Conservation (phyloP, 2,329 filamentous ascomycete genomes). For the Penicillium sp. region DNA sequence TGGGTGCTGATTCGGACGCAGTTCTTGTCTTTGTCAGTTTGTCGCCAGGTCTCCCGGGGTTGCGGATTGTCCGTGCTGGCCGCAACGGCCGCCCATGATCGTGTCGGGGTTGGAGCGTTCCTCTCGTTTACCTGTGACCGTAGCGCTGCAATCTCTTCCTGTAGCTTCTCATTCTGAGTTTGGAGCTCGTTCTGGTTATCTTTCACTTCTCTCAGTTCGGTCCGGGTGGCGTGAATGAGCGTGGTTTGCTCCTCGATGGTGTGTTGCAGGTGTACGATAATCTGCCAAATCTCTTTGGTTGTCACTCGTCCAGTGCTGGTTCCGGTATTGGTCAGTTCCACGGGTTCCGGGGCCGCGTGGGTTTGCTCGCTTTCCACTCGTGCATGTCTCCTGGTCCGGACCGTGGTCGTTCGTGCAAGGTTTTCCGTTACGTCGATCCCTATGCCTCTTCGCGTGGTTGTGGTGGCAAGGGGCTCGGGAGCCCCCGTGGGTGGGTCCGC, state of each 20-base stretch:
- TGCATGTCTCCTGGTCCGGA: too few species aligned
- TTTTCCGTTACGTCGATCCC: too few species aligned
- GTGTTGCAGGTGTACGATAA: constrained; percentile 5
- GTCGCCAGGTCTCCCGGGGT: neutral
- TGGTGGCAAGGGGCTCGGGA: too few species aligned
- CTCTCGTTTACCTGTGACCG: neutral
- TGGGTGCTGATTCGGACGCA: constrained; percentile 5
- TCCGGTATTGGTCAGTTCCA: too few species aligned
- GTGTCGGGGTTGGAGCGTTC: neutral
- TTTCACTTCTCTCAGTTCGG: constrained; percentile 7
- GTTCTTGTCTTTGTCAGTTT: constrained; percentile 6
- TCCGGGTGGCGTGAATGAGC: constrained; percentile 3
- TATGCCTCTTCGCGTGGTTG: too few species aligned
- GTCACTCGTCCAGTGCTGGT: neutral
- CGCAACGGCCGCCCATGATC: constrained; percentile 5
- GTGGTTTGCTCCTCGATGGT: constrained; percentile 1
- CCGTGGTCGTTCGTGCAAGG: too few species aligned
- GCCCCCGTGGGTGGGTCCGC: too few species aligned
- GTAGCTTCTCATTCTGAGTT: constrained; percentile 2
- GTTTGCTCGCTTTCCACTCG: too few species aligned
- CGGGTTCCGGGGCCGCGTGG: too few species aligned
- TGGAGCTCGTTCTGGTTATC: constrained; percentile 2
- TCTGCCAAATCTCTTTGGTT: constrained; percentile 7
- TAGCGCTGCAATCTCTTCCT: neutral
- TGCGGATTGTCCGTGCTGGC: neutral